Evolutionary conservation across 2,329 filamentous ascomycete genomes (phyloP).

Genomic region (Aspergillus hortae): DNA sequence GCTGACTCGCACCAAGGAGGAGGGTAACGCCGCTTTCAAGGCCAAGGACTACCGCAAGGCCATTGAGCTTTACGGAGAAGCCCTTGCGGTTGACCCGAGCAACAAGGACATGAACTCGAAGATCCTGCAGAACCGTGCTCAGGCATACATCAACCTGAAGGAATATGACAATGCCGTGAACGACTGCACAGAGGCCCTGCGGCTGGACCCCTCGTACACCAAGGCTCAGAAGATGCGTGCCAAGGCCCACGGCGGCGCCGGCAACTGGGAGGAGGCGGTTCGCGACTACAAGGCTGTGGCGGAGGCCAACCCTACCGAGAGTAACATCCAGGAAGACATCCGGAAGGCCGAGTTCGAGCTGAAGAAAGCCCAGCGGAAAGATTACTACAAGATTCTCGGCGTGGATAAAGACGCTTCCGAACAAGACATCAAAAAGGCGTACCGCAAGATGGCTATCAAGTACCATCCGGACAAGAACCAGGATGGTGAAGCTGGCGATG

Average conservation of each 20-base stretch:
- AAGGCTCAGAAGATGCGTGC: conserved; percentile 94
- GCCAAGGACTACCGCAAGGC: conserved; percentile 73
- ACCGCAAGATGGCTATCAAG: conserved; percentile 88
- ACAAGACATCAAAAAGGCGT: conserved; percentile 89
- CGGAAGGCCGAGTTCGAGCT: conserved; percentile 88
- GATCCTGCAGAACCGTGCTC: conserved; percentile 86
- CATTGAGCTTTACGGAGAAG: conserved; percentile 77
- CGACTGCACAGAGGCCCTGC: conserved; percentile 81
- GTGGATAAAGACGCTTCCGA: conserved; percentile 82
- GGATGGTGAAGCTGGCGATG: conserved; percentile 71
- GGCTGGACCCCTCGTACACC: conserved; percentile 76
- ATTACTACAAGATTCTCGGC: conserved; percentile 97
- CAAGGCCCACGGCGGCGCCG: conserved; percentile 79
- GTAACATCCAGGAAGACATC: conserved; percentile 76
- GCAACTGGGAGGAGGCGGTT: conserved; percentile 88
- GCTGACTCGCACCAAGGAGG: conserved; percentile 87
- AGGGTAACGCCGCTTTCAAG: conserved; percentile 90
- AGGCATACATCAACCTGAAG: conserved; percentile 76
- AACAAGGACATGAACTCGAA: conserved; percentile 95
- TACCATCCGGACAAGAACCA: conserved; percentile 98
- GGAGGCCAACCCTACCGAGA: conserved; percentile 79
- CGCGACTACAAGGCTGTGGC: conserved; percentile 83
- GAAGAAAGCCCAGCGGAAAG: conserved; percentile 96
- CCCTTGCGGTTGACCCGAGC: conserved; percentile 76
- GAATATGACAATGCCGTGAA: conserved; percentile 75